Percentiles rank a stretch among this genome's conserved stretches.
These are phyloP conservation scores for Arxiozyma slooffiae DNA, from an alignment of 1,139 yeast species.

Conservation along the genomic window DNA sequence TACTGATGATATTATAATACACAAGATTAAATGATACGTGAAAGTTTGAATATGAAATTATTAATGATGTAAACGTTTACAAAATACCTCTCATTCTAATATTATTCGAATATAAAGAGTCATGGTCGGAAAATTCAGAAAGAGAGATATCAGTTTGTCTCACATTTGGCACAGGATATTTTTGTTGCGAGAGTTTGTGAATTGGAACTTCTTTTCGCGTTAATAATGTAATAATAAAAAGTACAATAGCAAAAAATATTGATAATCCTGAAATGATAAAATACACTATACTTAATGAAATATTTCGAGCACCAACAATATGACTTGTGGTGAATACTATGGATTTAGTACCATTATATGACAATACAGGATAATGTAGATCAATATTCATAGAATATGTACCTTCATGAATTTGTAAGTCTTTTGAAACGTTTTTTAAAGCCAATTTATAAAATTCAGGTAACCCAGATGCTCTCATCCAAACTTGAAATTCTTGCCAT, in stretches of 20 bases:
- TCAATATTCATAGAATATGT: slow-evolving; percentile 64
- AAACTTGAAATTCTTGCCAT: slow-evolving; percentile 83
- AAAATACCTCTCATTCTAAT: background rate
- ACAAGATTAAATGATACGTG: background rate
- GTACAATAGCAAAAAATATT: slow-evolving; percentile 36
- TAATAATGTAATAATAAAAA: slow-evolving; percentile 38
- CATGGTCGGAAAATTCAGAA: background rate
- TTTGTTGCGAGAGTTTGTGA: background rate
- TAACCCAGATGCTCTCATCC: slow-evolving; percentile 95
- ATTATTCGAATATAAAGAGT: background rate
- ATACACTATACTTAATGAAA: slow-evolving; percentile 81
- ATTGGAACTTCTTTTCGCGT: slow-evolving; percentile 33
- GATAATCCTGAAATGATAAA: slow-evolving; percentile 83
- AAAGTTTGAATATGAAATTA: background rate
- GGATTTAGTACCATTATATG: slow-evolving; percentile 74
- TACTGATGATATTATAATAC: no score
- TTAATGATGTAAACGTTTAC: background rate
- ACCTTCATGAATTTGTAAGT: slow-evolving; percentile 42
- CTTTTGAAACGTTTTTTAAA: slow-evolving; percentile 55
- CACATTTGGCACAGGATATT: background rate
- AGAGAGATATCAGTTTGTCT: background rate
- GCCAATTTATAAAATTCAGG: slow-evolving; percentile 78
- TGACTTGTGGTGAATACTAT: slow-evolving; percentile 74
- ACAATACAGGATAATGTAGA: slow-evolving; percentile 78
- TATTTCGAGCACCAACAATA: slow-evolving; percentile 86